Conservation (phyloP, 345 rosid species). For the Melaleuca alternifolia region DNA sequence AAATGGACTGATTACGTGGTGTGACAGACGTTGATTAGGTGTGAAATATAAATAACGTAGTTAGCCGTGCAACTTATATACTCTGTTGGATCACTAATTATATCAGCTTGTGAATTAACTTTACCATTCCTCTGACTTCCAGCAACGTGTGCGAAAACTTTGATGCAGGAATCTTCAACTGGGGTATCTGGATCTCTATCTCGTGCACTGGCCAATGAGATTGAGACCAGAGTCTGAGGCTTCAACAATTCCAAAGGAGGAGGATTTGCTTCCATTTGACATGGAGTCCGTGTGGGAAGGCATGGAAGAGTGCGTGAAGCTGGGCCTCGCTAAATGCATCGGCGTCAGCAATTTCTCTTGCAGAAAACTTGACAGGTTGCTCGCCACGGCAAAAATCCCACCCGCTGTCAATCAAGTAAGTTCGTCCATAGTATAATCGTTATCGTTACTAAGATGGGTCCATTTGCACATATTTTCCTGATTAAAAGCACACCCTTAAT, state of each 20-base stretch:
- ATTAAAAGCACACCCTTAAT: too few relatives aligned
- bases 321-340: constrained; percentile 8
- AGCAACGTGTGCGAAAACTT: background rate
- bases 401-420: constrained; percentile 17
- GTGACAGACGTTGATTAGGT: too few relatives aligned
- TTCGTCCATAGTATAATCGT: background rate
- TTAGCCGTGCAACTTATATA: too few relatives aligned
- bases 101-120: too few relatives aligned
- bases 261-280: background rate
- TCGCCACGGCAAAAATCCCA: constrained; percentile 4
- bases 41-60: too few relatives aligned
- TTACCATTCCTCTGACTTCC: background rate
- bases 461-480: background rate
- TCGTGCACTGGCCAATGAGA: constrained; percentile 9
- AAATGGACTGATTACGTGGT: too few relatives aligned
- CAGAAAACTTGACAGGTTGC: constrained; percentile 6
- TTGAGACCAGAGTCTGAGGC: background rate
- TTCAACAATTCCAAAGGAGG: background rate
- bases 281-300: constrained; percentile 2
- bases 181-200: constrained; percentile 4
- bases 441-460: background rate
- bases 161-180: background rate
- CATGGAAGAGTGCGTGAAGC: constrained; percentile 6
- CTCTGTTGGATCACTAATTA: too few relatives aligned
- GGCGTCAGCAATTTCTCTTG: constrained; percentile 13